Percentiles rank a stretch among this genome's conserved stretches.
Evolutionary conservation across 1,284 basidiomycete species (phyloP).

Genomic region (Ganoderma lucidum): DNA sequence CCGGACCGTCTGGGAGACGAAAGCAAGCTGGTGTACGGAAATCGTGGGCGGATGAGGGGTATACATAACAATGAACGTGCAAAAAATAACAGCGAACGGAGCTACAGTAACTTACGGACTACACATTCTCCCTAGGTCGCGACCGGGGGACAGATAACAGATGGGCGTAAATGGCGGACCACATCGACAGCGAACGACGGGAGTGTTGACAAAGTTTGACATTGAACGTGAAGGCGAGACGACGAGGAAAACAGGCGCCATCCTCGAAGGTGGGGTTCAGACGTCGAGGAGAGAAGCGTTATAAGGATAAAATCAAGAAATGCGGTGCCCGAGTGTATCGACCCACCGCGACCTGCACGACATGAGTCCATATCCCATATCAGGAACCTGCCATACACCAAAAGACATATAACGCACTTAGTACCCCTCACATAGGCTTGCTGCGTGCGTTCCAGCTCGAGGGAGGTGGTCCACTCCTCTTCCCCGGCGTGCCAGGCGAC

Average conservation of each 20-base stretch:
- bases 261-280: not conserved
- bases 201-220: not conserved
- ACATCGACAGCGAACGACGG: not conserved
- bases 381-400: not conserved
- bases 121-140: not conserved
- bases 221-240: not conserved
- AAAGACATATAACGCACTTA: not conserved
- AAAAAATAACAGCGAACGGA: not conserved
- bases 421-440: conserved; percentile 26
- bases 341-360: not conserved
- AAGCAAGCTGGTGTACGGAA: not conserved
- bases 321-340: not conserved
- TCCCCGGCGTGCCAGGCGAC: conserved; percentile 29
- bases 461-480: conserved; percentile 55
- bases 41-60: not conserved
- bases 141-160: conserved; percentile 2
- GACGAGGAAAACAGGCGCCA: not conserved
- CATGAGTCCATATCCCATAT: not conserved
- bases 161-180: not conserved
- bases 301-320: conserved; percentile 6
- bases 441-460: conserved; percentile 64
- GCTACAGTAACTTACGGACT: not conserved
- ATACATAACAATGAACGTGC: not conserved
- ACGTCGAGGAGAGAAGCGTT: not conserved
- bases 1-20: not conserved